These are phyloP conservation scores for Andrographis paniculata DNA, from an alignment of 305 asterid genomes.

Conservation along the genomic window DNA sequence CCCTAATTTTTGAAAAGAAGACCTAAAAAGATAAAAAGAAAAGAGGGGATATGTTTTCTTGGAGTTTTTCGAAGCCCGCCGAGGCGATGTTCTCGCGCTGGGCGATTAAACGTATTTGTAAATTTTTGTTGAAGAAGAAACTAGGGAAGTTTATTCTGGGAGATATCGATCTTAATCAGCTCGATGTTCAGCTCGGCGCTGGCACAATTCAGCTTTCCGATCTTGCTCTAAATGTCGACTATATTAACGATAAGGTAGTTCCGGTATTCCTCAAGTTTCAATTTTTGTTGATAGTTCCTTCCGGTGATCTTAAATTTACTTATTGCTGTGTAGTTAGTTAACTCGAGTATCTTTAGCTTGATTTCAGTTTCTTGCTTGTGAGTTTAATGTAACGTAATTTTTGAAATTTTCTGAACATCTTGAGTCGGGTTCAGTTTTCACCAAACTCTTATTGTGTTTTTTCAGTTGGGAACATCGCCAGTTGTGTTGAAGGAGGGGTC, in stretches of 20 bases:
- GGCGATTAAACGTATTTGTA: slow-evolving; percentile 82
- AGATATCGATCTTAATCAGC: slow-evolving; percentile 93
- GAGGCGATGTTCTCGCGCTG: slow-evolving; percentile 97
- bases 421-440: slow-evolving; percentile 1
- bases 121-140: slow-evolving; percentile 87
- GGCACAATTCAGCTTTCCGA: slow-evolving; percentile 93
- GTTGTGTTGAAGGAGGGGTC: slow-evolving; percentile 85
- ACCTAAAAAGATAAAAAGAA: slow-evolving; percentile 14
- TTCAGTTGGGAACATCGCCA: slow-evolving; percentile 67
- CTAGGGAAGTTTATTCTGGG: slow-evolving; percentile 87
- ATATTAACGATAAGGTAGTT: slow-evolving; percentile 76
- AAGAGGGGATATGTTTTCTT: slow-evolving; percentile 54
- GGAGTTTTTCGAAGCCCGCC: slow-evolving; percentile 86
- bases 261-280: not conserved
- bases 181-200: slow-evolving; percentile 93
- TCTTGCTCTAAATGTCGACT: slow-evolving; percentile 95
- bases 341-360: slow-evolving; percentile 12
- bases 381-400: slow-evolving; percentile 2
- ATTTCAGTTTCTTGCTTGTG: slow-evolving; percentile 9
- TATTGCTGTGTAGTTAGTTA: slow-evolving; percentile 6
- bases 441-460: no score
- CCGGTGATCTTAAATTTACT: not conserved
- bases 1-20: slow-evolving; percentile 26
- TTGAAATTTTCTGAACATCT: slow-evolving; percentile 10
- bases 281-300: slow-evolving; percentile 1